These are phyloP conservation scores for Dioszegia crocea DNA, from an alignment of 768 basidiomycete genomes.

Conservation along the genomic window DNA sequence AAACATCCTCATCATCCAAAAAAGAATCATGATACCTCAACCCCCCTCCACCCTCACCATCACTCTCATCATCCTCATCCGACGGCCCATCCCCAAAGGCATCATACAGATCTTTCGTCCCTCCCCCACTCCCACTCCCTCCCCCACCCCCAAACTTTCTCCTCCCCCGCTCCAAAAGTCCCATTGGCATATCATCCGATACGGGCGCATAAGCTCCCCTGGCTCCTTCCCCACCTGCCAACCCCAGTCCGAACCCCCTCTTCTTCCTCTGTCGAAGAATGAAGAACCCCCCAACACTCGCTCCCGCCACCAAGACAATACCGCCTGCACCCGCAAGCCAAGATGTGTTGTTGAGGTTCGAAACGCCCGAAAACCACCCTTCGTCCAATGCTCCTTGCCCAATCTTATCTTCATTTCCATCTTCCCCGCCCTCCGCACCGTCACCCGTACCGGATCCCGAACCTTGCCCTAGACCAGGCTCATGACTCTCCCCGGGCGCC, in stretches of 20 bases:
- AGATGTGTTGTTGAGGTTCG: slow-evolving; percentile 59
- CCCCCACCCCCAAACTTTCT: slow-evolving; percentile 49
- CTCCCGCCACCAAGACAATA: slow-evolving; percentile 70
- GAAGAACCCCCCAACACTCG: slow-evolving; percentile 70
- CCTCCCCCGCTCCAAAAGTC: slow-evolving; percentile 56
- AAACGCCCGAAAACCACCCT: slow-evolving; percentile 45
- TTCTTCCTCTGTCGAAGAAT: slow-evolving; percentile 61
- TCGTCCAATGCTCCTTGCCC: slow-evolving; percentile 36
- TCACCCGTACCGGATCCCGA: slow-evolving; percentile 14
- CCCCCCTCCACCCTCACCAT: slow-evolving; percentile 56
- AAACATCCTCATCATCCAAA: slow-evolving; percentile 63
- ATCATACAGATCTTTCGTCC: slow-evolving; percentile 89
- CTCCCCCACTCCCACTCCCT: slow-evolving; percentile 25
- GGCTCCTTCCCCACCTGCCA: slow-evolving; percentile 54
- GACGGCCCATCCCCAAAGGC: slow-evolving; percentile 89
- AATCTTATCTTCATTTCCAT: slow-evolving; percentile 5
- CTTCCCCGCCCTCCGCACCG: not conserved
- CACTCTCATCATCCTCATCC: slow-evolving; percentile 54
- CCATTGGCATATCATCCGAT: slow-evolving; percentile 72
- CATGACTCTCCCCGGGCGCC: slow-evolving; percentile 72
- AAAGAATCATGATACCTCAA: slow-evolving; percentile 75
- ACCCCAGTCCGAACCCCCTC: slow-evolving; percentile 46
- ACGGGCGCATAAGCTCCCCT: slow-evolving; percentile 45
- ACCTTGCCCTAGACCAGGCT: slow-evolving; percentile 54
- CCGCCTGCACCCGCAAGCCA: slow-evolving; percentile 89